These are phyloP conservation scores for Bullera alba DNA, from an alignment of 768 basidiomycete genomes.

Conservation along the genomic window DNA sequence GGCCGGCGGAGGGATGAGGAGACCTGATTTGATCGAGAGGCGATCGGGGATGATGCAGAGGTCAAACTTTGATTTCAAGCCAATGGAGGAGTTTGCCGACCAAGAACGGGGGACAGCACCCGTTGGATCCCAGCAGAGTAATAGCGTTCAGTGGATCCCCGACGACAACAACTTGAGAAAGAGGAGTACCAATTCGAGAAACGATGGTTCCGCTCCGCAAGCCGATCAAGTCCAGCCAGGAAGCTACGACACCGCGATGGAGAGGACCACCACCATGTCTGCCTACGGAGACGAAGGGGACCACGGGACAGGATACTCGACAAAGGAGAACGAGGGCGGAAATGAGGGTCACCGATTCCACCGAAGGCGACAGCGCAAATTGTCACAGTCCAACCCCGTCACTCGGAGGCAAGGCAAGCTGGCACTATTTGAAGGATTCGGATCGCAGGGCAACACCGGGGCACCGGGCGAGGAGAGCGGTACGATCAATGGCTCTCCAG, in stretches of 20 bases:
- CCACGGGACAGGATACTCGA: conserved; percentile 10
- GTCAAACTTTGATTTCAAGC: conserved; percentile 28
- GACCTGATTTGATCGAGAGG: conserved; percentile 7
- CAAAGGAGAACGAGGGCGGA: conserved; percentile 15
- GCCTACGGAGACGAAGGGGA: conserved; percentile 23
- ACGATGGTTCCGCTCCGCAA: background rate
- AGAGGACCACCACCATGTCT: conserved; percentile 20
- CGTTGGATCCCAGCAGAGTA: conserved; percentile 1
- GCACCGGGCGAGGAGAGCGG: conserved; percentile 19
- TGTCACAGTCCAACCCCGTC: conserved; percentile 68
- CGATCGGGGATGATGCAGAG: conserved; percentile 3
- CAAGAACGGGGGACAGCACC: conserved; percentile 23
- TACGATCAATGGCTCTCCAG: conserved; percentile 4
- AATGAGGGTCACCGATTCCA: conserved; percentile 26
- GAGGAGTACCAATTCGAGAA: conserved; percentile 1
- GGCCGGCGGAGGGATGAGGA: no score
- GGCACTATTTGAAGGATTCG: conserved; percentile 71
- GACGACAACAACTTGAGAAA: background rate
- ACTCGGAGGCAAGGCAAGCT: conserved; percentile 62
- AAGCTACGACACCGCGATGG: conserved; percentile 23
- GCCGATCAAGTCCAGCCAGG: conserved; percentile 6
- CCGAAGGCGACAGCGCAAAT: conserved; percentile 68
- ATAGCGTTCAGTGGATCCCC: conserved; percentile 3
- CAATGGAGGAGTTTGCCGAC: conserved; percentile 41
- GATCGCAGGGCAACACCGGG: conserved; percentile 18